Conservation (phyloP, 2,329 filamentous ascomycete genomes). For the Colletotrichum sp. region DNA sequence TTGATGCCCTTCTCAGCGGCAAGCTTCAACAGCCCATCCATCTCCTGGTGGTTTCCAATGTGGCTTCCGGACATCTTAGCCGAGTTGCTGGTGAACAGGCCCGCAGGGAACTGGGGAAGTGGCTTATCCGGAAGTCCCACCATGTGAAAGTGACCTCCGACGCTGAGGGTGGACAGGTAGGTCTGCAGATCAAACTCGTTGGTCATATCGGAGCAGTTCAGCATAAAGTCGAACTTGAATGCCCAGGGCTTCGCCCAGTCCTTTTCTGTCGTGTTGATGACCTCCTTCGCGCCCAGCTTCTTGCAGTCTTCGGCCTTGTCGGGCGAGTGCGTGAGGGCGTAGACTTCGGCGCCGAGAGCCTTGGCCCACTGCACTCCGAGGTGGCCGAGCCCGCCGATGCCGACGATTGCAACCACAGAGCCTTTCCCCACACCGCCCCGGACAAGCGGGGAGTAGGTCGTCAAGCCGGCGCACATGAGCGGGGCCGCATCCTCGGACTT, state of each 20-base stretch:
- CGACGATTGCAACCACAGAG: slow-evolving; percentile 73
- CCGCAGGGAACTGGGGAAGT: slow-evolving; percentile 44
- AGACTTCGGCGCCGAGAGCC: slow-evolving; percentile 71
- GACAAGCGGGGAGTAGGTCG: slow-evolving; percentile 71
- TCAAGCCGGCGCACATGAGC: slow-evolving; percentile 80
- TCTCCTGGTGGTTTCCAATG: slow-evolving; percentile 65
- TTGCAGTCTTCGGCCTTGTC: slow-evolving; percentile 64
- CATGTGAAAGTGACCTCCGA: slow-evolving; percentile 62
- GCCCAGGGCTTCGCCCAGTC: slow-evolving; percentile 62
- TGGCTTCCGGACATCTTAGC: slow-evolving; percentile 53
- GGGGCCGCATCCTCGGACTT: slow-evolving; percentile 61
- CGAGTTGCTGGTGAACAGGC: slow-evolving; percentile 44
- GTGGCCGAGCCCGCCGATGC: slow-evolving; percentile 77
- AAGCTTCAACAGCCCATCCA: slow-evolving; percentile 61
- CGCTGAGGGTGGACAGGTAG: slow-evolving; percentile 56
- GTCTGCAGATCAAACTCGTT: slow-evolving; percentile 58
- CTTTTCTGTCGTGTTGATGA: slow-evolving; percentile 51
- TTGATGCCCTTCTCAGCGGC: slow-evolving; percentile 59
- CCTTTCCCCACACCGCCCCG: slow-evolving; percentile 72
- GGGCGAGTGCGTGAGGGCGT: slow-evolving; percentile 66
- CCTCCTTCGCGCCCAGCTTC: slow-evolving; percentile 66
- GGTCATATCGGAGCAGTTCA: slow-evolving; percentile 55
- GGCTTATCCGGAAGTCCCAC: slow-evolving; percentile 61
- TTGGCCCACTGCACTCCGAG: slow-evolving; percentile 74
- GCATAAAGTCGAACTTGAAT: slow-evolving; percentile 54